These are phyloP conservation scores for Nadsonia commutata DNA, from an alignment of 1,139 yeast genomes.

Conservation along the genomic window DNA sequence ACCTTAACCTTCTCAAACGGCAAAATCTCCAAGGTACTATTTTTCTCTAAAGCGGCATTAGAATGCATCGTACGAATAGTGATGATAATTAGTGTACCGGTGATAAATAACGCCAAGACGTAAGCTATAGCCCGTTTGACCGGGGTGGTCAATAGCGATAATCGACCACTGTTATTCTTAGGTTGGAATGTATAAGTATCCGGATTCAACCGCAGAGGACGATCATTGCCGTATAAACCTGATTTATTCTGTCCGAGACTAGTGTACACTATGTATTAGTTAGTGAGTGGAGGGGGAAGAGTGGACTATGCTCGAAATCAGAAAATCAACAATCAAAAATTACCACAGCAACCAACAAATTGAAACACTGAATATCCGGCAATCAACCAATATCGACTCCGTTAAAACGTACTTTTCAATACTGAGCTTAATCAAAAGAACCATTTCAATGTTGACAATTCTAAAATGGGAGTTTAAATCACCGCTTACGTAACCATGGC, in stretches of 20 bases:
- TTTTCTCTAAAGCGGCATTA: background rate
- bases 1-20: too few species aligned
- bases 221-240: background rate
- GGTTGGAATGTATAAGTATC: slow-evolving; percentile 6
- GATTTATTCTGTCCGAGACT: too few species aligned
- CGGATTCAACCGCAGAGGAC: slow-evolving; percentile 3
- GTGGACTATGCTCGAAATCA: too few species aligned
- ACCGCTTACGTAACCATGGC: too few species aligned
- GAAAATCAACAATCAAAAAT: background rate
- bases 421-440: too few species aligned
- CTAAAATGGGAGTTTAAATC: too few species aligned
- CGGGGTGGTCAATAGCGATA: slow-evolving; percentile 10
- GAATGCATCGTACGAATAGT: slow-evolving; percentile 2
- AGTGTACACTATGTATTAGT: too few species aligned
- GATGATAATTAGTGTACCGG: slow-evolving; percentile 7
- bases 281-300: too few species aligned
- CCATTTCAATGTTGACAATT: too few species aligned
- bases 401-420: too few species aligned
- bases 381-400: too few species aligned
- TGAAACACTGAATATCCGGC: too few species aligned
- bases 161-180: slow-evolving; percentile 2
- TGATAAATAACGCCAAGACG: slow-evolving; percentile 8
- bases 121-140: slow-evolving; percentile 13
- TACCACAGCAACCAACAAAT: background rate
- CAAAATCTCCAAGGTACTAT: background rate